A percentile compares a stretch with the other conserved stretches of the same genome.
These are phyloP conservation scores for Claviceps sp. DNA, from an alignment of 2,329 filamentous ascomycete genomes.

Conservation along the genomic window DNA sequence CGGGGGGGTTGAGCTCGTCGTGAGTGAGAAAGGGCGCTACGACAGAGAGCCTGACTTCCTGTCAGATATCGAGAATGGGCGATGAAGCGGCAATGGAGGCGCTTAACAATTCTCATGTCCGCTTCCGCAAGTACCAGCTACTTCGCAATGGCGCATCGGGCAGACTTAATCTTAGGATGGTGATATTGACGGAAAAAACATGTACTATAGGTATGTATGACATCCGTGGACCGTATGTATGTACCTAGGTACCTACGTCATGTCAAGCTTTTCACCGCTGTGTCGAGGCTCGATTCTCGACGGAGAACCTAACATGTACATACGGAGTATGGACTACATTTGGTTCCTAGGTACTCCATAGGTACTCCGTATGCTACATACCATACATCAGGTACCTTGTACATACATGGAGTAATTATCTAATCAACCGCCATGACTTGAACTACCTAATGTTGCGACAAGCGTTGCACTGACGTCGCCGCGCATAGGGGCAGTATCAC, in stretches of 20 bases:
- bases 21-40: neutral
- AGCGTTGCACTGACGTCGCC: neutral
- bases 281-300: no score
- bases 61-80: neutral
- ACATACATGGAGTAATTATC: no score
- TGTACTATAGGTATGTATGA: neutral
- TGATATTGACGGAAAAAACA: neutral
- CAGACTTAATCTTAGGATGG: neutral
- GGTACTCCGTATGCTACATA: no score
- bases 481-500: neutral
- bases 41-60: neutral
- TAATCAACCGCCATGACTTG: no score
- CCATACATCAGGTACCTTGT: no score
- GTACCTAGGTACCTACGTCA: no score
- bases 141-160: neutral
- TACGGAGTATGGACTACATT: no score
- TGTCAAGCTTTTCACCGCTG: no score
- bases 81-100: neutral
- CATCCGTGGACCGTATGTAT: no score
- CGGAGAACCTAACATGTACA: no score
- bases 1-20: neutral
- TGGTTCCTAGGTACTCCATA: no score
- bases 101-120: conserved; percentile 9
- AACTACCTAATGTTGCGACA: neutral
- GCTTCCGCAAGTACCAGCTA: neutral